These are phyloP conservation scores for Ocimum tenuiflorum DNA, from an alignment of 257 asterid species.

Conservation along the genomic window DNA sequence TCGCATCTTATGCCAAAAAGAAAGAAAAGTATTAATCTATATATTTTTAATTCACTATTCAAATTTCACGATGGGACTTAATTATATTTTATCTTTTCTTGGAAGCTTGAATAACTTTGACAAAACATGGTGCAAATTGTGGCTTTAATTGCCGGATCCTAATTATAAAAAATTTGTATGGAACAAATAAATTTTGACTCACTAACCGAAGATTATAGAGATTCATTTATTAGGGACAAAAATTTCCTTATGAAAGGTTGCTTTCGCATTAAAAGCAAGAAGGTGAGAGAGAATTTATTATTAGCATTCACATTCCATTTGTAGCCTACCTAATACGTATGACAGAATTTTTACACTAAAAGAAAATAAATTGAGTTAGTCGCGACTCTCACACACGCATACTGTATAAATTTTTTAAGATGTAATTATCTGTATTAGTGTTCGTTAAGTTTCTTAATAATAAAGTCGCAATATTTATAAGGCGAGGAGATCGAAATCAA, in stretches of 20 bases:
- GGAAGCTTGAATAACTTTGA: constrained; percentile 4
- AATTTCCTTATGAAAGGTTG: constrained; percentile 19
- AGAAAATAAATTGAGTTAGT: no score
- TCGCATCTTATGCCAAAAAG: no score
- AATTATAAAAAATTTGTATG: not conserved
- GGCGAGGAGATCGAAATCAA: no score
- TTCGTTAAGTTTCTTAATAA: no score
- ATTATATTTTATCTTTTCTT: not conserved
- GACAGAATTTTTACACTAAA: not conserved
- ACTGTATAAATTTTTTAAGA: no score
- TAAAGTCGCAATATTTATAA: no score
- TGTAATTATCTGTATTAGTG: no score
- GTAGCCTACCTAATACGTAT: constrained; percentile 10
- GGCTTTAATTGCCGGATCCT: no score
- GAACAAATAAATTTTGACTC: not conserved
- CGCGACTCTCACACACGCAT: no score
- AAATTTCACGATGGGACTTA: not conserved
- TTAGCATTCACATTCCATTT: constrained; percentile 22
- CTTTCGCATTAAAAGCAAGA: constrained; percentile 25
- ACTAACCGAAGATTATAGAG: not conserved
- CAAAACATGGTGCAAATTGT: no score
- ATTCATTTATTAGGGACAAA: constrained; percentile 18
- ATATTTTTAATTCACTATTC: no score
- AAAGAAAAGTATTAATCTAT: no score
- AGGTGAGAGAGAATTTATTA: constrained; percentile 1